Percentiles rank a stretch among this genome's conserved stretches.
These are phyloP conservation scores for Rhodomyrtus psidioides DNA, from an alignment of 441 rosid genomes.

Conservation along the genomic window DNA sequence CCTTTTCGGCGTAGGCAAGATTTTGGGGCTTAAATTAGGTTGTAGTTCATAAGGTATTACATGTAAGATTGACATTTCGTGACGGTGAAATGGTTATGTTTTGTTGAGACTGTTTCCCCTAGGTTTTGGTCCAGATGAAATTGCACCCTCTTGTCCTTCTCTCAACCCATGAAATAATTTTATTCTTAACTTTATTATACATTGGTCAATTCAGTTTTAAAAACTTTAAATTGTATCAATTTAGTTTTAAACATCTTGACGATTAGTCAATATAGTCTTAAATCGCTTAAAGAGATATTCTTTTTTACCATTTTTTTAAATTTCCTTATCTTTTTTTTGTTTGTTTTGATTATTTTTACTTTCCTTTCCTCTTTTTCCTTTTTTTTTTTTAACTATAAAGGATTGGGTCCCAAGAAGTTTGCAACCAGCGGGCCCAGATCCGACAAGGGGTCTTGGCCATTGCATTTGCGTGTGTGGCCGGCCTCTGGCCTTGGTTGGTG, in stretches of 20 bases:
- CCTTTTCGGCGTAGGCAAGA: background rate
- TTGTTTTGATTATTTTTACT: background rate
- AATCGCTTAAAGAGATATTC: accelerated
- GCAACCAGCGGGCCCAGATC: too few species aligned
- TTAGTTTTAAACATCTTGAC: background rate
- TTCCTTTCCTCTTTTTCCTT: background rate
- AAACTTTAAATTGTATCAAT: background rate
- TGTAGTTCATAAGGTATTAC: background rate
- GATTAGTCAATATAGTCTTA: background rate
- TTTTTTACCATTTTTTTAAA: background rate
- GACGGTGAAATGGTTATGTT: background rate
- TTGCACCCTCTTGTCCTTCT: background rate
- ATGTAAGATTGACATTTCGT: background rate
- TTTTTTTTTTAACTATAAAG: background rate
- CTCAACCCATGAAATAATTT: background rate
- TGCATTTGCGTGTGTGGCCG: background rate
- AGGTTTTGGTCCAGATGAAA: background rate
- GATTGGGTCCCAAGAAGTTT: too few species aligned
- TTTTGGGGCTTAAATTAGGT: background rate
- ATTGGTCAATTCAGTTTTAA: background rate
- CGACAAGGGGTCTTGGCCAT: background rate
- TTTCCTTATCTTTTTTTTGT: too few species aligned
- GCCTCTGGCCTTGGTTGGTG: too few species aligned
- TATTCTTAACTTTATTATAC: background rate
- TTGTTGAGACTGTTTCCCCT: background rate